Percentiles rank a stretch among this genome's conserved stretches.
These are phyloP conservation scores for Serendipita indica DNA, from an alignment of 768 basidiomycete genomes.

Conservation along the genomic window DNA sequence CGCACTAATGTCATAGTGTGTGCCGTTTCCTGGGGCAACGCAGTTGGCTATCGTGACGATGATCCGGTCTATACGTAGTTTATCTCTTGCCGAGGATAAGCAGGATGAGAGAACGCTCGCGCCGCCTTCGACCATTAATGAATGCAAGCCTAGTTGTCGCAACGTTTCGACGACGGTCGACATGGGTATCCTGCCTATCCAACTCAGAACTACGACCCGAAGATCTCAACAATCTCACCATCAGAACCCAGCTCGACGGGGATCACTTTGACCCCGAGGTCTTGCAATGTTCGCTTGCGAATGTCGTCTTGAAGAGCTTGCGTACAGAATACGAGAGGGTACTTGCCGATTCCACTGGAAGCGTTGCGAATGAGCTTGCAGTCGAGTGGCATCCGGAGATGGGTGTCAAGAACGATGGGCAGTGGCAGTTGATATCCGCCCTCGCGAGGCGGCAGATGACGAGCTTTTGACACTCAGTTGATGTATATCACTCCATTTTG, in stretches of 20 bases:
- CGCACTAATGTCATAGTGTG: neutral
- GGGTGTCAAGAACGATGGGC: conserved; percentile 72
- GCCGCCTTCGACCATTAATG: conserved; percentile 95
- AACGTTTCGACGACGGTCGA: conserved; percentile 37
- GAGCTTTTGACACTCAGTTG: conserved; percentile 19
- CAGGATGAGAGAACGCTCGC: conserved; percentile 67
- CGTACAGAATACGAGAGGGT: conserved; percentile 60
- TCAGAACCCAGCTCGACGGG: conserved; percentile 28
- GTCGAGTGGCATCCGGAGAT: conserved; percentile 45
- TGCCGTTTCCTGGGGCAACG: neutral
- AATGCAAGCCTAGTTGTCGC: conserved; percentile 40
- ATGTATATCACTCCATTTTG: conserved; percentile 11
- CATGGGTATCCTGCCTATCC: conserved; percentile 31
- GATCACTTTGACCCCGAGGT: conserved; percentile 53
- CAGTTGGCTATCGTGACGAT: conserved; percentile 66
- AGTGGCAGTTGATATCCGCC: conserved; percentile 35
- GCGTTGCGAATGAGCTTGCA: conserved; percentile 64
- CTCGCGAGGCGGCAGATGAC: conserved; percentile 17
- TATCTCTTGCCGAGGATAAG: conserved; percentile 27
- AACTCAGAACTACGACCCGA: conserved; percentile 9
- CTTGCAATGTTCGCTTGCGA: conserved; percentile 33
- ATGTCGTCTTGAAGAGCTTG: conserved; percentile 22
- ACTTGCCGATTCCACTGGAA: conserved; percentile 38
- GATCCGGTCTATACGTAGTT: conserved; percentile 45
- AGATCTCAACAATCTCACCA: conserved; percentile 22